A percentile compares a stretch with the other conserved stretches of the same genome.
phyloP scores from a whole-genome alignment of 208 protist species.

The Leptomonas seymouri region DNA sequence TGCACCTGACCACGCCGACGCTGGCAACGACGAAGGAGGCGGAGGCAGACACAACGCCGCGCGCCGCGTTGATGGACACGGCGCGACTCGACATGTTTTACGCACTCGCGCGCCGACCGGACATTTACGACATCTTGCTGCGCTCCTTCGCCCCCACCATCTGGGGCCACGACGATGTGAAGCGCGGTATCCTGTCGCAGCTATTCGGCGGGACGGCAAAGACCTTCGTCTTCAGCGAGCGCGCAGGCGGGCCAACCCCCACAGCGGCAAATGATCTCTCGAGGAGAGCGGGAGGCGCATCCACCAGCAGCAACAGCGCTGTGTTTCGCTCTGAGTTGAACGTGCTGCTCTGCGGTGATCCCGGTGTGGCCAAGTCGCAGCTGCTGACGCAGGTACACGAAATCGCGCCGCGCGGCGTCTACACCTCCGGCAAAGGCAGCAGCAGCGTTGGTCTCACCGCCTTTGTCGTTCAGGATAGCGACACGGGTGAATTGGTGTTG shows the following conservation, averaged over 20 bases:
- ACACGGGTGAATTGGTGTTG: slow-evolving; percentile 98
- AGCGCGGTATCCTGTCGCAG: slow-evolving; percentile 98
- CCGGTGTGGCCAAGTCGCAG: slow-evolving; percentile 99
- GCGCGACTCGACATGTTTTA: slow-evolving; percentile 80
- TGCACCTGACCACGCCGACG: slow-evolving; percentile 16
- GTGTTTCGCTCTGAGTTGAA: slow-evolving; percentile 97
- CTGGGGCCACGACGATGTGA: slow-evolving; percentile 98
- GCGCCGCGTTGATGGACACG: slow-evolving; percentile 45
- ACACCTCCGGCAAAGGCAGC: slow-evolving; percentile 99
- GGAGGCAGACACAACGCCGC: slow-evolving; percentile 6
- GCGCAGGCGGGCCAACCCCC: not conserved
- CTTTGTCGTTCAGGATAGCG: slow-evolving; percentile 97
- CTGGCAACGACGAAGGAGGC: slow-evolving; percentile 19
- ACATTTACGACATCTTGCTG: slow-evolving; percentile 97
- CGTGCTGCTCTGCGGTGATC: slow-evolving; percentile 99
- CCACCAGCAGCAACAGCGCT: slow-evolving; percentile 47
- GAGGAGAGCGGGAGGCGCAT: not conserved
- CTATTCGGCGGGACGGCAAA: slow-evolving; percentile 98
- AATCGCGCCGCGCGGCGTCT: slow-evolving; percentile 98
- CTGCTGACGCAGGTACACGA: slow-evolving; percentile 99
- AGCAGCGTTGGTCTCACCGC: slow-evolving; percentile 99
- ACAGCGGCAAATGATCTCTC: not conserved
- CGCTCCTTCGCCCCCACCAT: slow-evolving; percentile 97
- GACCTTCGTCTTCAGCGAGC: slow-evolving; percentile 73
- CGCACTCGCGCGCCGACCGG: slow-evolving; percentile 67